Evolutionary conservation across 2,329 filamentous ascomycete genomes (phyloP).

Genomic region (Colletotrichum camelliae): DNA sequence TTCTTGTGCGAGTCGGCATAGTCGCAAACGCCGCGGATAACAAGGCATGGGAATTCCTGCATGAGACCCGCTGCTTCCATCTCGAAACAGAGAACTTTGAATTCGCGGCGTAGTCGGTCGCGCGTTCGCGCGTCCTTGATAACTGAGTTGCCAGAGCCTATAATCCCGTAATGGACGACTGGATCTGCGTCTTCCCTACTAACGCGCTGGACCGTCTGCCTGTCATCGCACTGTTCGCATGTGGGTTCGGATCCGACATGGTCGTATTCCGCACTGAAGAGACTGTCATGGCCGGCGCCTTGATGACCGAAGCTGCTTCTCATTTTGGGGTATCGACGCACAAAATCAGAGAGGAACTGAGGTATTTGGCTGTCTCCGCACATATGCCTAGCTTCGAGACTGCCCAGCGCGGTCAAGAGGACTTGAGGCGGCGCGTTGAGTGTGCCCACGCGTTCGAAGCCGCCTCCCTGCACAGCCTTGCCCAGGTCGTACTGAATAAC

Average conservation of each 20-base stretch:
- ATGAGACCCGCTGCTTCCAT: slow-evolving; percentile 22
- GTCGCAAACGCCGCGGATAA: slow-evolving; percentile 41
- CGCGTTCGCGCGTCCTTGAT: not conserved
- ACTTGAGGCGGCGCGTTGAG: not conserved
- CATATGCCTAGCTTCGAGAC: not conserved
- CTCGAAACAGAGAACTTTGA: slow-evolving; percentile 35
- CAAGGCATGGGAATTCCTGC: slow-evolving; percentile 31
- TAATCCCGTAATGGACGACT: slow-evolving; percentile 10
- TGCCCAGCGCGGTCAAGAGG: not conserved
- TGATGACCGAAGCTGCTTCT: not conserved
- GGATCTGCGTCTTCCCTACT: not conserved
- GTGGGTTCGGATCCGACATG: not conserved
- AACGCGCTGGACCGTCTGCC: not conserved
- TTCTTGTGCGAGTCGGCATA: slow-evolving; percentile 42
- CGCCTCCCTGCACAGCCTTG: not conserved
- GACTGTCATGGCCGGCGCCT: not conserved
- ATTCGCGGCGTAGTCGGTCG: slow-evolving; percentile 10
- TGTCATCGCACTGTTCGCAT: not conserved
- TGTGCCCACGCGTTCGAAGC: not conserved
- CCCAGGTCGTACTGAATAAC: slow-evolving; percentile 7
- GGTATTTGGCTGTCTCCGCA: not conserved
- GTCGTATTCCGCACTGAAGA: not conserved
- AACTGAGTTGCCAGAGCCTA: not conserved
- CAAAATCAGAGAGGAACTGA: not conserved
- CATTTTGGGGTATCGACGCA: not conserved